These are phyloP conservation scores for Tuber borchii DNA, from an alignment of 495 filamentous ascomycete genomes.

Conservation along the genomic window DNA sequence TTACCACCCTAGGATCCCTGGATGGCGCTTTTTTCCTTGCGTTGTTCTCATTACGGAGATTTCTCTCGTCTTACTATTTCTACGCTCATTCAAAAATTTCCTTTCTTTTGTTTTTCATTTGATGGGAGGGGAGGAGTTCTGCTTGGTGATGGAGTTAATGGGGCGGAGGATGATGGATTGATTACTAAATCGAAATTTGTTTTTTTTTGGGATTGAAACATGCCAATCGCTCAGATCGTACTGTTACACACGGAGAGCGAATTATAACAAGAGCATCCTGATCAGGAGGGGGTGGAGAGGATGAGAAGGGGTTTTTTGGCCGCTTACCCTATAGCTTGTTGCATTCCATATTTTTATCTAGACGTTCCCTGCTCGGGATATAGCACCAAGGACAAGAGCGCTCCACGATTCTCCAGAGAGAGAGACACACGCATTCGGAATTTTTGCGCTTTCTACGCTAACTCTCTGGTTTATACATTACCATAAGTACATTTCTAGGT, in stretches of 20 bases:
- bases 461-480: no score
- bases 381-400: no score
- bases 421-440: no score
- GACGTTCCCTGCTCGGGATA: no score
- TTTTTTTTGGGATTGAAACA: background rate
- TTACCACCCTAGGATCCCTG: background rate
- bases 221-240: background rate
- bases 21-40: background rate
- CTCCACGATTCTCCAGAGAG: no score
- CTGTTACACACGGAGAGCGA: background rate
- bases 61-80: background rate
- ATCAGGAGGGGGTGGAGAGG: background rate
- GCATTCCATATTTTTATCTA: no score
- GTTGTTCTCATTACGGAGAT: background rate
- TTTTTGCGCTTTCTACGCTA: no score
- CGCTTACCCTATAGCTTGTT: background rate
- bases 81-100: background rate
- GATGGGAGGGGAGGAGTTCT: background rate
- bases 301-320: background rate
- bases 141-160: background rate
- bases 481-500: no score
- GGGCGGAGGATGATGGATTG: background rate
- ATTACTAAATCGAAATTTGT: background rate
- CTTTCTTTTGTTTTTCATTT: background rate
- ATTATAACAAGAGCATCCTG: background rate